Evolutionary conservation across 768 basidiomycete species (phyloP), one percentile per base, ranked within the genome.

Genomic region (Lepiota brunneoincarnata): DNA sequence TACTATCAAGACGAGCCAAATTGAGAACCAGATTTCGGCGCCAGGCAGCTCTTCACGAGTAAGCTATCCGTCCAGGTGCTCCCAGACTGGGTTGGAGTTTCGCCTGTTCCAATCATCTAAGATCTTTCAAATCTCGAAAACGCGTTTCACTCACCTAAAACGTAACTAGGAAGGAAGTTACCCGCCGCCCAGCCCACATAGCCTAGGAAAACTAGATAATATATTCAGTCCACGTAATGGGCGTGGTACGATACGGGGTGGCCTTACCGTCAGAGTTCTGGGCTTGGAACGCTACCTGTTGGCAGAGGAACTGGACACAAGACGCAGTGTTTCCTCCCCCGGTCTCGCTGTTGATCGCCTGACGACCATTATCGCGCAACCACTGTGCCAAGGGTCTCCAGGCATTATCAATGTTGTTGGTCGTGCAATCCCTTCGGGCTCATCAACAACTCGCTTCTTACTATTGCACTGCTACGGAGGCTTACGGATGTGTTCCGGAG

Each of bases 101-200:
- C 72, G 21, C 64, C 64, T 66, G 46, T 17, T 2, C 35, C 14
- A 1, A 24, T 21, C 42, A 17, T 43, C 12, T 17, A 48, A 36
- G 10, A 21, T 31, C 17, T 14, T 24, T 23, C 2, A 31, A 31
- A 31, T 10, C 7, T 10, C 31, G 31, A 31, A 31, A 2, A 31
- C 11, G 2, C 11, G 4, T 31, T 3, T 31, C 11, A 31, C 59
- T 58, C 61, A 58, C 67, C 45, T 1, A 73, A 61, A 23, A 78
- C 75, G 23, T 65, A 81, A 40, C 60, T 62, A 5, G 67, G 62
- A 49, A 61, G 64, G 61, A 84, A 83, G 51, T 75, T 73, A n/a
- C 82, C 82, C n/a, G 81, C 83, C 21, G 77, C 69, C 83, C 82
- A 84, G 23, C 79, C 76, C 24, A 78, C 63, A 59, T 80, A 84